Percentiles rank a stretch among this genome's conserved stretches.
phyloP scores from a whole-genome alignment of 2,329 filamentous ascomycete genomes.

The Pseudopithomyces chartarum region DNA sequence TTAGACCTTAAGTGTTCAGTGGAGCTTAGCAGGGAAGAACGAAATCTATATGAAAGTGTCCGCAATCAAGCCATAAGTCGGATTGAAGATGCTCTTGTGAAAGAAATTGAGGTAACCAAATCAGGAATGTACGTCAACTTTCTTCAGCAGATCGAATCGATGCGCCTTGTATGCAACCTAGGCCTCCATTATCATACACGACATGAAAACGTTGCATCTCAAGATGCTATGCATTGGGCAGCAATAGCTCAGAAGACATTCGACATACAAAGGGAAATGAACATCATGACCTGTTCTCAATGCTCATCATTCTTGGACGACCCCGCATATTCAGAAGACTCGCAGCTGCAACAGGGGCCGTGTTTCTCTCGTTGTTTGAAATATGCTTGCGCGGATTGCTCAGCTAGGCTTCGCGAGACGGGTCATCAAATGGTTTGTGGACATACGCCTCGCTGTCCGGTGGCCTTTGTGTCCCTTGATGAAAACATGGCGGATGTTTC shows the following conservation, averaged over 20 bases:
- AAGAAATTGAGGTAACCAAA: conserved; percentile 11
- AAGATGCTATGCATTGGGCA: conserved; percentile 11
- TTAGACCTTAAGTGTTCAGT: conserved; percentile 42
- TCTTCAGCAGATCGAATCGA: conserved; percentile 52
- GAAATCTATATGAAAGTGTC: conserved; percentile 41
- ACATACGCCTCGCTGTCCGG: conserved; percentile 17
- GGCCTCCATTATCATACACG: conserved; percentile 47
- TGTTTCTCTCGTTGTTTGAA: conserved; percentile 20
- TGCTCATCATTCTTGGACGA: conserved; percentile 13
- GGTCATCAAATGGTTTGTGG: conserved; percentile 15
- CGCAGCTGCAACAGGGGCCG: conserved; percentile 3
- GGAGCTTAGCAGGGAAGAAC: conserved; percentile 45
- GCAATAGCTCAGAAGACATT: conserved; percentile 16
- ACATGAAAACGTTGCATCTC: conserved; percentile 3
- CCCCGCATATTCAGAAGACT: conserved; percentile 7
- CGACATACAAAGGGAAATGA: conserved; percentile 18
- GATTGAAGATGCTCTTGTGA: conserved; percentile 39
- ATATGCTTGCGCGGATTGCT: conserved; percentile 19
- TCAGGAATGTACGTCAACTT: conserved; percentile 46
- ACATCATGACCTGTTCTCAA: conserved; percentile 17
- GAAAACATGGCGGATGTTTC: neutral
- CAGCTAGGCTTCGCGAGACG: conserved; percentile 6
- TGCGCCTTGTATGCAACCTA: conserved; percentile 55
- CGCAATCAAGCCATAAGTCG: conserved; percentile 13
- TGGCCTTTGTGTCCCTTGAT: conserved; percentile 15